Evolutionary conservation across 805 yeast species (phyloP).

Genomic region (Ogataea methanolica): DNA sequence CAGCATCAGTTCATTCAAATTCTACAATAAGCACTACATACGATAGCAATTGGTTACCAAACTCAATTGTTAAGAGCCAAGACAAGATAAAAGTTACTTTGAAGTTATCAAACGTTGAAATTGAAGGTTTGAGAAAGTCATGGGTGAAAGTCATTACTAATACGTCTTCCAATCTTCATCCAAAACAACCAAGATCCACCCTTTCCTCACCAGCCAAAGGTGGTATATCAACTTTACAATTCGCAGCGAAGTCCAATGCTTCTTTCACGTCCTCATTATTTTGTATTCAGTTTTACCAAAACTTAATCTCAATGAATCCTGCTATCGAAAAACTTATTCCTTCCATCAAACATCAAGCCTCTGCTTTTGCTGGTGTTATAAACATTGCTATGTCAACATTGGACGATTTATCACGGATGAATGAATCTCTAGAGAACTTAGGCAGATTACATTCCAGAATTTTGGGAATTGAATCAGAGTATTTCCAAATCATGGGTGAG

Average conservation of each 20-base stretch:
- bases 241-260: slow-evolving; percentile 4
- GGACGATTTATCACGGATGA: slow-evolving; percentile 52
- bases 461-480: slow-evolving; percentile 63
- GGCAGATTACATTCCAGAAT: slow-evolving; percentile 77
- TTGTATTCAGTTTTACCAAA: slow-evolving; percentile 73
- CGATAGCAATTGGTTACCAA: slow-evolving; percentile 32
- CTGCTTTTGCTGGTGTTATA: slow-evolving; percentile 74
- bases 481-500: slow-evolving; percentile 69
- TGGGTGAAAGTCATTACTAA: slow-evolving; percentile 37
- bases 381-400: slow-evolving; percentile 61
- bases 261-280: slow-evolving; percentile 56
- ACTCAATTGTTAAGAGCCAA: slow-evolving; percentile 25
- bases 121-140: slow-evolving; percentile 40
- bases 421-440: slow-evolving; percentile 54
- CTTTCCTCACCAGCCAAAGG: background rate
- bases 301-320: slow-evolving; percentile 57
- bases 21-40: slow-evolving; percentile 24
- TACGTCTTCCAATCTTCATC: slow-evolving; percentile 2
- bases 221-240: background rate
- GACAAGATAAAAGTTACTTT: slow-evolving; percentile 20
- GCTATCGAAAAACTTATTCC: slow-evolving; percentile 64
- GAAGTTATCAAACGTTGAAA: slow-evolving; percentile 32
- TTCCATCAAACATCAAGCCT: slow-evolving; percentile 72
- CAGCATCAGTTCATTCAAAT: slow-evolving; percentile 23
- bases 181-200: background rate